Evolutionary conservation across 345 rosid species (phyloP).

Genomic region (Linum usitatissimum): DNA sequence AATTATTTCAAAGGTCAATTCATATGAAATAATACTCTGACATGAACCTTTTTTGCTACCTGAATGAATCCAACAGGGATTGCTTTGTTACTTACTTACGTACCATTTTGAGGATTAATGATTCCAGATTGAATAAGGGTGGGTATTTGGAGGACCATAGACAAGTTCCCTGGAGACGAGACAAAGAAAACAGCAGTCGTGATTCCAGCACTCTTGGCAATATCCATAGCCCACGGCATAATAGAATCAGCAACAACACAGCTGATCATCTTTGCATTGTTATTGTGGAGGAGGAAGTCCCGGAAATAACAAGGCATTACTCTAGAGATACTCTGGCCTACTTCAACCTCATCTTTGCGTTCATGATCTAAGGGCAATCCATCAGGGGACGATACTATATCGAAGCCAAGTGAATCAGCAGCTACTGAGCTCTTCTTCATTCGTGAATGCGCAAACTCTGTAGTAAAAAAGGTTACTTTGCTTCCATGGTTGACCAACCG

Average conservation of each 20-base stretch:
- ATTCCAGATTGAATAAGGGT: slow-evolving; percentile 14
- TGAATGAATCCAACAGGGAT: too few species aligned
- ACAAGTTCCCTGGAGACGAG: slow-evolving; percentile 13
- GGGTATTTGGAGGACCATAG: slow-evolving; percentile 11
- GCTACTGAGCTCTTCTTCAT: not conserved
- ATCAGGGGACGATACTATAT: slow-evolving; percentile 16
- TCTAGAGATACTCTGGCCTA: not conserved
- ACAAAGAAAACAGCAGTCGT: slow-evolving; percentile 4
- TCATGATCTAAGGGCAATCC: slow-evolving; percentile 20
- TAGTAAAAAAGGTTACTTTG: slow-evolving; percentile 18
- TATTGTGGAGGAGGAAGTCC: slow-evolving; percentile 15
- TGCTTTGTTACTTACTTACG: too few species aligned
- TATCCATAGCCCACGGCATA: slow-evolving; percentile 18
- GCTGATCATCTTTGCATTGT: slow-evolving; percentile 8
- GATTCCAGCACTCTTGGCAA: slow-evolving; percentile 16
- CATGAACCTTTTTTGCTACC: too few species aligned
- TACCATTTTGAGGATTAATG: not conserved
- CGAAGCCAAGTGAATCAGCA: slow-evolving; percentile 1
- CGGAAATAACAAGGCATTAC: slow-evolving; percentile 20
- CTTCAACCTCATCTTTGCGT: slow-evolving; percentile 7
- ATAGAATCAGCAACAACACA: slow-evolving; percentile 16
- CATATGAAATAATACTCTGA: not conserved
- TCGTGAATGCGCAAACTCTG: slow-evolving; percentile 10
- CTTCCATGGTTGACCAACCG: slow-evolving; percentile 7
- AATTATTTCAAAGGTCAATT: not conserved